Percentiles rank a stretch among this genome's conserved stretches.
Conservation (phyloP, 352 stramenopile species). For the Phytophthora uliginosa region DNA sequence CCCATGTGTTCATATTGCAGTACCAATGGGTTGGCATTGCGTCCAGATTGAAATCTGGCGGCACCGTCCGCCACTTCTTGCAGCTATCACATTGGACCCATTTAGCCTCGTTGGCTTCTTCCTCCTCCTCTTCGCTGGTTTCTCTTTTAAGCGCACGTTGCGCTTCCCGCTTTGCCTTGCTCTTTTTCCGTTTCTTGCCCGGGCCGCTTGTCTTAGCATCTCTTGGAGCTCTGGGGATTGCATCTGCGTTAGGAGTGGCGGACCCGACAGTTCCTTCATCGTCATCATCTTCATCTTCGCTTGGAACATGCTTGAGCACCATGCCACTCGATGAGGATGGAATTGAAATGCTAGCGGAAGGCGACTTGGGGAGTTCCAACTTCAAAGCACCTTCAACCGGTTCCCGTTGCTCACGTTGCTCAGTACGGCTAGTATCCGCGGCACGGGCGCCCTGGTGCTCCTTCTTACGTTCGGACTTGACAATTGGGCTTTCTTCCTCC, state of each 20-base stretch:
- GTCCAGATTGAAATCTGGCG: conserved; percentile 89
- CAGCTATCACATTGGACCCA: conserved; percentile 98
- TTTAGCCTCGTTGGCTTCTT: conserved; percentile 72
- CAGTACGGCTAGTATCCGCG: not conserved
- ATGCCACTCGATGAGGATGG: conserved; percentile 24
- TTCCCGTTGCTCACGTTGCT: conserved; percentile 4
- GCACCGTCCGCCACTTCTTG: conserved; percentile 96
- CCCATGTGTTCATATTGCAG: conserved; percentile 97
- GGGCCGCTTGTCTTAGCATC: conserved; percentile 8
- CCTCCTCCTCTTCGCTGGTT: conserved; percentile 39
- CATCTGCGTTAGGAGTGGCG: conserved; percentile 31
- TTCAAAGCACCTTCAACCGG: conserved; percentile 24
- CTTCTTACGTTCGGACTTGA: conserved; percentile 18
- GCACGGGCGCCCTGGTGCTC: not conserved
- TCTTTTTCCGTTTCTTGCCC: conserved; percentile 75
- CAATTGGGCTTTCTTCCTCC: conserved; percentile 30
- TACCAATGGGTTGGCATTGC: conserved; percentile 96
- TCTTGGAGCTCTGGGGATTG: conserved; percentile 28
- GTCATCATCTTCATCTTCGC: conserved; percentile 60
- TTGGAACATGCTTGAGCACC: conserved; percentile 41
- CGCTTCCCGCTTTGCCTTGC: conserved; percentile 49
- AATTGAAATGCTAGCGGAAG: conserved; percentile 20
- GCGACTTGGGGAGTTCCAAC: conserved; percentile 44
- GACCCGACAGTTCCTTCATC: conserved; percentile 46
- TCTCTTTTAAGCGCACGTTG: conserved; percentile 34